phyloP scores from a whole-genome alignment of 2,329 filamentous ascomycete genomes.

The Penicillium sp. region DNA sequence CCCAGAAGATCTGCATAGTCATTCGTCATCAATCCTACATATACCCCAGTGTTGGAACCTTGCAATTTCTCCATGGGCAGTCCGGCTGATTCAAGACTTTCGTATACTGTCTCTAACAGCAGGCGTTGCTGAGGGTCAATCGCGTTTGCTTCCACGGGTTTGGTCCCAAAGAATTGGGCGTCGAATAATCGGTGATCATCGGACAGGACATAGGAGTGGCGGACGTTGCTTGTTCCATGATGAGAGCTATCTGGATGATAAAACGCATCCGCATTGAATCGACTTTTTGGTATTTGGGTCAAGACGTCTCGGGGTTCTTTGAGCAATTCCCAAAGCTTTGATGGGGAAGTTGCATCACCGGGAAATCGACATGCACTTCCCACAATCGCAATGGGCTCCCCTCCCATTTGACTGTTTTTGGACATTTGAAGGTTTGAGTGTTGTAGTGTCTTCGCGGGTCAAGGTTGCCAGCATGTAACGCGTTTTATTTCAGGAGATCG shows the following conservation, averaged over 20 bases:
- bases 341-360: conserved; percentile 22
- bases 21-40: conserved; percentile 29
- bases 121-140: conserved; percentile 31
- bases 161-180: conserved; percentile 28
- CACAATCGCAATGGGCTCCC: conserved; percentile 29
- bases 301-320: conserved; percentile 25
- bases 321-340: conserved; percentile 28
- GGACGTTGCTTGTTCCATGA: conserved; percentile 28
- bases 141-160: conserved; percentile 30
- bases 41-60: conserved; percentile 27
- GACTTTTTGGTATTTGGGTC: conserved; percentile 19
- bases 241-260: conserved; percentile 24
- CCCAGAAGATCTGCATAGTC: conserved; percentile 26
- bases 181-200: conserved; percentile 27
- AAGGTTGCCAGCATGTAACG: background rate
- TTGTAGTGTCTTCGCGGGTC: background rate
- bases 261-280: conserved; percentile 24
- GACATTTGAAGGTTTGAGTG: conserved; percentile 12
- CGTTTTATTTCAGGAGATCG: background rate
- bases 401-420: conserved; percentile 3
- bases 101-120: conserved; percentile 28
- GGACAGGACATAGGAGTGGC: conserved; percentile 25
- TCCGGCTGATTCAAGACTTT: conserved; percentile 25
- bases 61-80: conserved; percentile 24
- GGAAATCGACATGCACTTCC: conserved; percentile 29